Percentiles rank a stretch among this genome's conserved stretches.
Conservation (phyloP, 2,329 filamentous ascomycete genomes). For the Penicillium vulpinum region DNA sequence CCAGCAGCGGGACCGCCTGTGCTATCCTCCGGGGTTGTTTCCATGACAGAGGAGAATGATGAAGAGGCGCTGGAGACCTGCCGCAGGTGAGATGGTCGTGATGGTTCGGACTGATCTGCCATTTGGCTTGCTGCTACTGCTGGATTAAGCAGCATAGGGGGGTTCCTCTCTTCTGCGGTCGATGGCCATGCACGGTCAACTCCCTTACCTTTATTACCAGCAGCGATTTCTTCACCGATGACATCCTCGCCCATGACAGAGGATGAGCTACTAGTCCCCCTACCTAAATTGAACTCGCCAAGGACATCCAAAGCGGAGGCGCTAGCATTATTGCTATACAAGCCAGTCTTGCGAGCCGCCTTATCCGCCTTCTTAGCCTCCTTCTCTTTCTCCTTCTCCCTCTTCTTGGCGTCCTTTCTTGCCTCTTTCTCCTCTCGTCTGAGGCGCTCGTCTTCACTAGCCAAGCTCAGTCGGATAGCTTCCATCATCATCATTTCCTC, state of each 20-base stretch:
- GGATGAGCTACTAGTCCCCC: conserved; percentile 39
- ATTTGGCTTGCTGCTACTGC: background rate
- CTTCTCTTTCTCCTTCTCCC: conserved; percentile 79
- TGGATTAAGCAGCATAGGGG: conserved; percentile 6
- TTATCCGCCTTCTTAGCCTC: conserved; percentile 75
- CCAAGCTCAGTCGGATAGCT: conserved; percentile 86
- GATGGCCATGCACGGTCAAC: conserved; percentile 57
- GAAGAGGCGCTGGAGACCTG: conserved; percentile 88
- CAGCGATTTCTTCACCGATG: conserved; percentile 37
- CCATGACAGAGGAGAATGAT: conserved; percentile 71
- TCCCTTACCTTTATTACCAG: conserved; percentile 65
- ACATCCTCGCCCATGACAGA: conserved; percentile 41
- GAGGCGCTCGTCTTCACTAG: conserved; percentile 88
- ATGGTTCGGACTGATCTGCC: conserved; percentile 47
- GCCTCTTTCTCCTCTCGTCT: conserved; percentile 79
- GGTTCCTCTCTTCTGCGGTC: conserved; percentile 21
- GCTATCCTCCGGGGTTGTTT: conserved; percentile 53
- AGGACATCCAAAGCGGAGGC: conserved; percentile 58
- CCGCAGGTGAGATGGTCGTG: conserved; percentile 69
- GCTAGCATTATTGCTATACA: conserved; percentile 59
- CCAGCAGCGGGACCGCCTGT: conserved; percentile 49
- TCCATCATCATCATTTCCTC: conserved; percentile 99
- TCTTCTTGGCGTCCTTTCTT: conserved; percentile 79
- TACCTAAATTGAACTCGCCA: conserved; percentile 38
- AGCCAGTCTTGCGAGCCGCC: conserved; percentile 63